A percentile compares a stretch with the other conserved stretches of the same genome.
Evolutionary conservation across 148 eudicot genomes (phyloP).

Genomic region (Diospyros kaki): DNA sequence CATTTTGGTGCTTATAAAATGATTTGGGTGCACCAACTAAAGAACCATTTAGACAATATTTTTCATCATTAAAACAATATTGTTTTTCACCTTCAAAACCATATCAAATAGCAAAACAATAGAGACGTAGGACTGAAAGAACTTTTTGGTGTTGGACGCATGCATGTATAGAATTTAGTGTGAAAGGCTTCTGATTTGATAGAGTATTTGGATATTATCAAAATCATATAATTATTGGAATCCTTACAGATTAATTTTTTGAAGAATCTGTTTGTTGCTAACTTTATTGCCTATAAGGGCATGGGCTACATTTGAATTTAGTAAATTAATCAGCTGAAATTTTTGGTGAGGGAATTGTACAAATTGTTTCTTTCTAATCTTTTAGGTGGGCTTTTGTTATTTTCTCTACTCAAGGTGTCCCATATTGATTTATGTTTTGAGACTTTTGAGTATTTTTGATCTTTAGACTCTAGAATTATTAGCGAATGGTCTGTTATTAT

Average conservation of each 20-base stretch:
- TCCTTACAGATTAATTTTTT: not conserved
- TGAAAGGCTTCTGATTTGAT: not conserved
- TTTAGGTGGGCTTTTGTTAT: not conserved
- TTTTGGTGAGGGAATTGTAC: not conserved
- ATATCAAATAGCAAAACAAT: too few relatives aligned
- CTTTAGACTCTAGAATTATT: not conserved
- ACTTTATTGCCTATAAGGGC: not conserved
- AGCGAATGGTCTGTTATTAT: not conserved
- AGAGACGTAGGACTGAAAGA: too few relatives aligned
- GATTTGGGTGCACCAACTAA: too few relatives aligned
- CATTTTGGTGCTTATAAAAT: too few relatives aligned
- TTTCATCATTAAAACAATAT: too few relatives aligned
- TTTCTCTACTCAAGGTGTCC: not conserved
- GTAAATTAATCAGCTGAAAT: not conserved
- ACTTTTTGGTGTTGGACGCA: too few relatives aligned
- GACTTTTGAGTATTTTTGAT: not conserved
- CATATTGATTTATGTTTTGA: not conserved
- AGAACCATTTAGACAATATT: too few relatives aligned
- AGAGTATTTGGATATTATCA: not conserved
- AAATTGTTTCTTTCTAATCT: conserved; percentile 2
- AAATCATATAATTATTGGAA: not conserved
- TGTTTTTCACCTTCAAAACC: too few relatives aligned
- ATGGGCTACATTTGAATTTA: not conserved
- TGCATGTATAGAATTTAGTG: not conserved
- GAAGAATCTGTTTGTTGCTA: not conserved